A percentile compares a stretch with the other conserved stretches of the same genome.
Evolutionary conservation across 306 rosid species (phyloP).

Genomic region (Prunus mume): DNA sequence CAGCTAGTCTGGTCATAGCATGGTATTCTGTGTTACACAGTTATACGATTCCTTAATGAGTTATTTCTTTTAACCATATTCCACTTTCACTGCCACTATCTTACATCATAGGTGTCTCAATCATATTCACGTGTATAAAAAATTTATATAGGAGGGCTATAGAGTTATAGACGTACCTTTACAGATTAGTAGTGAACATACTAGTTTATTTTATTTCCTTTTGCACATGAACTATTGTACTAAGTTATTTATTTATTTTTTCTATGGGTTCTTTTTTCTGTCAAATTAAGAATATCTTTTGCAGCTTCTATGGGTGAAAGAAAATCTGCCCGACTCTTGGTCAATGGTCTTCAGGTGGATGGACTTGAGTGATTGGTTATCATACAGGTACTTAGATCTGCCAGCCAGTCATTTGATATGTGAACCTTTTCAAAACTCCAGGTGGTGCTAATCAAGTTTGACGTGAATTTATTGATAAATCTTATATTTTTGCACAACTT

Average conservation of each 20-base stretch:
- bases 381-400: conserved; percentile 65
- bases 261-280: not conserved
- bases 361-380: conserved; percentile 99
- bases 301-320: conserved; percentile 99
- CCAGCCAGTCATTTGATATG: conserved; percentile 5
- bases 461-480: conserved; percentile 22
- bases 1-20: conserved; percentile 12
- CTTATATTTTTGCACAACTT: conserved; percentile 12
- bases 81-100: not conserved
- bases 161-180: not conserved
- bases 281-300: conserved; percentile 23
- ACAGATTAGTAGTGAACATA: not conserved
- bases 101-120: not conserved
- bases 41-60: not conserved
- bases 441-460: conserved; percentile 20
- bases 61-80: conserved; percentile 5
- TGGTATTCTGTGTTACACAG: not conserved
- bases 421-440: conserved; percentile 13
- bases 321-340: conserved; percentile 92
- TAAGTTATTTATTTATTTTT: not conserved
- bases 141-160: not conserved
- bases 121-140: no score
- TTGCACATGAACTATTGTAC: not conserved
- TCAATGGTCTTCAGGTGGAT: conserved; percentile 95
- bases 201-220: not conserved